These are phyloP conservation scores for Boletus chippewaensis DNA, from an alignment of 1,284 basidiomycete genomes.

Conservation along the genomic window DNA sequence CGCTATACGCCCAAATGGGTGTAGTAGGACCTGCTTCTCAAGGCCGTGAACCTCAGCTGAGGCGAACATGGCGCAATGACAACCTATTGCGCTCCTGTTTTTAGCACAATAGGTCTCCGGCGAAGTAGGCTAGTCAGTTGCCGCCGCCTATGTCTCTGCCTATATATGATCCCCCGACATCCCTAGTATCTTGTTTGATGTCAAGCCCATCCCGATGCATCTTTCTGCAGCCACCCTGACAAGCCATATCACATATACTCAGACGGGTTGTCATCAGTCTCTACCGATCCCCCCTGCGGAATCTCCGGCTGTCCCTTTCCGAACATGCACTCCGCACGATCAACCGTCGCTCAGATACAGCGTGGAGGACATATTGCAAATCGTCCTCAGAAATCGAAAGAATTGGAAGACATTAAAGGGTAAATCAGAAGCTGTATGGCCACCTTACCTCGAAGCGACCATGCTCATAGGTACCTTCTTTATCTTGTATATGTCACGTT, in stretches of 20 bases:
- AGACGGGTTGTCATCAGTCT: conserved; percentile 1
- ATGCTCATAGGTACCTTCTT: conserved; percentile 56
- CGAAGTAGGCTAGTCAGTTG: conserved; percentile 14
- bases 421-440: conserved; percentile 63
- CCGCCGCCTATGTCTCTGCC: conserved; percentile 14
- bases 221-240: conserved; percentile 2
- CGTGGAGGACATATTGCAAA: conserved; percentile 48
- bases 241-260: conserved; percentile 3
- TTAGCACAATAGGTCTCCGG: conserved; percentile 22
- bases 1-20: conserved; percentile 12
- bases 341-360: conserved; percentile 13
- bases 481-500: conserved; percentile 6
- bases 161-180: conserved; percentile 26
- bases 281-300: conserved; percentile 4
- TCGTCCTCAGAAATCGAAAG: conserved; percentile 60
- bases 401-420: conserved; percentile 69
- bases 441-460: conserved; percentile 66
- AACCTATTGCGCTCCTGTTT: conserved; percentile 10
- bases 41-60: conserved; percentile 6
- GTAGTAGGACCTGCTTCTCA: conserved; percentile 8
- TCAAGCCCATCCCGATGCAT: conserved; percentile 16
- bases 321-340: conserved; percentile 12
- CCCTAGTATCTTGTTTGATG: conserved; percentile 1
- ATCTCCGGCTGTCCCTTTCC: conserved; percentile 1
- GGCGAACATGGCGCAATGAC: conserved; percentile 10